Evolutionary conservation across 345 rosid genomes (phyloP).

Genomic region (Arabis alpina): DNA sequence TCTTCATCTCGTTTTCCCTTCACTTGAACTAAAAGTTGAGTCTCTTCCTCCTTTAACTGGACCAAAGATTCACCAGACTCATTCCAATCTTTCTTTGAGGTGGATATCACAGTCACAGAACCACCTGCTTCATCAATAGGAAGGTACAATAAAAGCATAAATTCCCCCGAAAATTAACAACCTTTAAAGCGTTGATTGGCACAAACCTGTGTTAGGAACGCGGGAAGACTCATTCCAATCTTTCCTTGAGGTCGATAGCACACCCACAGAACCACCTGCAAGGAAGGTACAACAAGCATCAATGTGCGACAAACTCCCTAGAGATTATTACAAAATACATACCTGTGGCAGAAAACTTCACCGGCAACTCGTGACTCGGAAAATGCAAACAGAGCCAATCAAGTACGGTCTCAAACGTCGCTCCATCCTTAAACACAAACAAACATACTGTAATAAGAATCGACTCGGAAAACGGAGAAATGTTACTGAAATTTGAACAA

Average conservation of each 20-base stretch:
- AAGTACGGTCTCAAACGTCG: slow-evolving; percentile 82
- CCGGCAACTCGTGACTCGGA: slow-evolving; percentile 75
- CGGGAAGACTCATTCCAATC: slow-evolving; percentile 48
- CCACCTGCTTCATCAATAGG: slow-evolving; percentile 47
- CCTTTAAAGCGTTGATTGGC: neutral
- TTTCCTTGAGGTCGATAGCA: slow-evolving; percentile 56
- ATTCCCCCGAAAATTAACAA: too few species aligned
- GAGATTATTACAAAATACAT: neutral
- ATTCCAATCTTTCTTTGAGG: slow-evolving; percentile 54
- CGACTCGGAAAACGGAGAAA: neutral
- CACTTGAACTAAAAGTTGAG: slow-evolving; percentile 53
- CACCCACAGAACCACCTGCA: slow-evolving; percentile 63
- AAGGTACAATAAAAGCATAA: neutral
- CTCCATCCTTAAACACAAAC: slow-evolving; percentile 58
- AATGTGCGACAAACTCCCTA: neutral
- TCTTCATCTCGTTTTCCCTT: slow-evolving; percentile 49
- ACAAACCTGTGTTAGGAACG: too few species aligned
- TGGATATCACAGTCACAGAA: slow-evolving; percentile 61
- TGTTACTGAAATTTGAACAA: neutral
- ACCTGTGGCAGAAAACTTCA: slow-evolving; percentile 64
- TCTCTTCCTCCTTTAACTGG: slow-evolving; percentile 43
- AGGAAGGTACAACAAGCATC: slow-evolving; percentile 1
- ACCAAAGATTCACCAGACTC: slow-evolving; percentile 45
- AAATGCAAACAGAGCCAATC: slow-evolving; percentile 95
- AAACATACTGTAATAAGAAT: slow-evolving; percentile 20